phyloP scores from a whole-genome alignment of 139 green algal species.

The Asterochloris erici region DNA sequence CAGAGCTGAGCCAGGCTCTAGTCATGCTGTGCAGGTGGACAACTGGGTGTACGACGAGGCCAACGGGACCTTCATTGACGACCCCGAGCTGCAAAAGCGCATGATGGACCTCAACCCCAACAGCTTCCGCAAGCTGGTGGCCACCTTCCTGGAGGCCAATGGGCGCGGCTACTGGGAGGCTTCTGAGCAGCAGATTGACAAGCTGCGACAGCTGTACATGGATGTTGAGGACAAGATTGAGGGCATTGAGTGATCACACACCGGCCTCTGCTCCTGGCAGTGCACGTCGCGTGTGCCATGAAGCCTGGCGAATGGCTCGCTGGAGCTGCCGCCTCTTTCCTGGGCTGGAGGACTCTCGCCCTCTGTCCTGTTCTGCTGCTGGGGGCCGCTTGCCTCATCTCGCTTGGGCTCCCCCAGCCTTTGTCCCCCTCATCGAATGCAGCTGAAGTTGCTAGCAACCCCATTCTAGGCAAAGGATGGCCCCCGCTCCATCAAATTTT shows the following conservation, averaged over 20 bases:
- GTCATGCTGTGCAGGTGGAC: constrained; percentile 68
- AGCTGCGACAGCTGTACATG: constrained; percentile 86
- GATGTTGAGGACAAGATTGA: constrained; percentile 92
- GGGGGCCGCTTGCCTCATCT: no score
- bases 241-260: constrained; percentile 61
- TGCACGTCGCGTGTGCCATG: no score
- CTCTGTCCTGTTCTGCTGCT: no score
- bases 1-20: not conserved
- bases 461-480: no score
- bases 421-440: no score
- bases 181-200: constrained; percentile 89
- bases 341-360: no score
- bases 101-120: constrained; percentile 98
- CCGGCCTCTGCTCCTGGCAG: no score
- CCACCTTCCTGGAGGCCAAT: constrained; percentile 99
- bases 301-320: no score
- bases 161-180: constrained; percentile 96
- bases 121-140: constrained; percentile 90
- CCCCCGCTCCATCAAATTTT: no score
- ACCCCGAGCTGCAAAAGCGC: constrained; percentile 91
- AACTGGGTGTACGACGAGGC: constrained; percentile 99
- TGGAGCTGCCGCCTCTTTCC: no score
- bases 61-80: constrained; percentile 96
- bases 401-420: no score
- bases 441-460: no score